Evolutionary conservation across 805 yeast genomes (phyloP), one percentile per base, ranked within the genome.

Genomic region (Metschnikowia kunwiensis): DNA sequence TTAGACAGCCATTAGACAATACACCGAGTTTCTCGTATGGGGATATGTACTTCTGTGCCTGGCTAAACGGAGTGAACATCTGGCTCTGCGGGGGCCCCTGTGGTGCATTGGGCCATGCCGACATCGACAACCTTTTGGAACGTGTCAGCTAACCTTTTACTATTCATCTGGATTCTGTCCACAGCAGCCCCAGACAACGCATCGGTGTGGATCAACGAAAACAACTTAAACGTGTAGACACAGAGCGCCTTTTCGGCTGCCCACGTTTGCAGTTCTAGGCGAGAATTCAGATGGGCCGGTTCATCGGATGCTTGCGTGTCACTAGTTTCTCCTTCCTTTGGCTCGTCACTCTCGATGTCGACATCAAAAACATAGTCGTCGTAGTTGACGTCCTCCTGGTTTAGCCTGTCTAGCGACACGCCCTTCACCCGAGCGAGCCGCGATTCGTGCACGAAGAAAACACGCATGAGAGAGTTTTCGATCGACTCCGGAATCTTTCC

Each of bases 391-490:
- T 62, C 79, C 50, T 80, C 85, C 14, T 67, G 63, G 22, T 68
- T 79, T 15, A 60, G 63, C 47, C 82, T 65, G 27, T 76, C 81
- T 34, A 79, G 52, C 9, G 68, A 61, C 2, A 64, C 50, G 0
- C 55, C 50, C n/a, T 59, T 30, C 1, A 55, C 24, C 28, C 53
- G 58, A 0, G 78, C 77, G 9, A 66, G 46, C 15, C 61, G 60
- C 5, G 71, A 62, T 46, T 80, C 87, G 40, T 71, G 66, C 15
- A 65, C 51, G 41, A 78, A 60, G 43, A 72, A 80, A 3, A 70
- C 50, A n/a, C 62, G 53, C 38, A 70, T 35, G 10, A 78, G 44
- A 2, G 59, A 48, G 1, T 48, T 44, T 38, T 65, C 63, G 3
- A 67, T 23, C 1, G 51, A 50, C 0, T 35, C 30, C 1, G 70